Percentiles rank a stretch among this genome's conserved stretches.
Evolutionary conservation across 2,329 filamentous ascomycete species (phyloP).

Genomic region (Drechslerella dactyloides): DNA sequence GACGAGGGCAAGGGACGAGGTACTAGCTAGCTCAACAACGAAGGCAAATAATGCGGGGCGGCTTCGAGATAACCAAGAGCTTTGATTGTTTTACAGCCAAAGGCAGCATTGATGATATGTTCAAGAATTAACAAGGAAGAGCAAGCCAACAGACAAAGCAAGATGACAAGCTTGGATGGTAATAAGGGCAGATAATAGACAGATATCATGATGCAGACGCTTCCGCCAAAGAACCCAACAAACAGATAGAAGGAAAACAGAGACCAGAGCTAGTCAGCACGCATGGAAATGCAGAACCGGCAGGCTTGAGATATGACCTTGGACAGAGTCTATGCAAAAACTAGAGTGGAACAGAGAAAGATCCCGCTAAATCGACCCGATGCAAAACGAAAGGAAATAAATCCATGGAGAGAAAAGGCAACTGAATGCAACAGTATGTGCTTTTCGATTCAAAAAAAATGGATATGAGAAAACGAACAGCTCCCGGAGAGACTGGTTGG

Average conservation of each 20-base stretch:
- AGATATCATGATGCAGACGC: constrained; percentile 23
- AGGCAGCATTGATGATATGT: constrained; percentile 18
- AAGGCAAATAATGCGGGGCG: not conserved
- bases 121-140: constrained; percentile 14
- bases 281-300: constrained; percentile 23
- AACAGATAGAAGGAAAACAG: not conserved
- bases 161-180: constrained; percentile 17
- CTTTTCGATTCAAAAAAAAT: constrained; percentile 11
- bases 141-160: not conserved
- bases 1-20: not conserved
- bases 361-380: constrained; percentile 21
- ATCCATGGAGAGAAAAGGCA: constrained; percentile 13
- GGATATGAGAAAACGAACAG: constrained; percentile 3
- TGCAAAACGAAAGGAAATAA: constrained; percentile 16
- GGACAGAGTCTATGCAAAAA: constrained; percentile 36
- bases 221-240: constrained; percentile 21
- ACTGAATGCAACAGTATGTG: not conserved
- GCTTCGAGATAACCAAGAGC: not conserved
- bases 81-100: constrained; percentile 13
- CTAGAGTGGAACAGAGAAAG: constrained; percentile 5
- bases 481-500: not conserved
- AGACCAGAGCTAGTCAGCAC: constrained; percentile 8
- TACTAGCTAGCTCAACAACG: not conserved
- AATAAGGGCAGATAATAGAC: constrained; percentile 16
- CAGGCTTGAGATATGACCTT: constrained; percentile 22